These are phyloP conservation scores for Rhodotorula sp. DNA, from an alignment of 1,284 basidiomycete genomes.

Conservation along the genomic window DNA sequence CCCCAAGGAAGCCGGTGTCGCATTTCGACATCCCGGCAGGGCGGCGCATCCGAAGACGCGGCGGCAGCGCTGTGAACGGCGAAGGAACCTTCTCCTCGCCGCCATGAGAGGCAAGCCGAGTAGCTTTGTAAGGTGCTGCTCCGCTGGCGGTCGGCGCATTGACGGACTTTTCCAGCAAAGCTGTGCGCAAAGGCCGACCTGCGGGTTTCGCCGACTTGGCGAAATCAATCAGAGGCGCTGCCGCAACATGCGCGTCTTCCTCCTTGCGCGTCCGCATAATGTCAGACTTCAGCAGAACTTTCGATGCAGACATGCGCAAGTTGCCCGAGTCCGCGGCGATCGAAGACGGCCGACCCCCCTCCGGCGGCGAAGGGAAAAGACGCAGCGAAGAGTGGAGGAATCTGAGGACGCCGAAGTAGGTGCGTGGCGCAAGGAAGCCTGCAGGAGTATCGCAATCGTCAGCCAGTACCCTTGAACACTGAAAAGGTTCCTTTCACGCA, in stretches of 20 bases:
- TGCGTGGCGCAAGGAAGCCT: constrained; percentile 27
- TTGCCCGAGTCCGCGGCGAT: constrained; percentile 9
- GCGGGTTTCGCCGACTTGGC: background rate
- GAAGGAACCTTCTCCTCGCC: constrained; percentile 9
- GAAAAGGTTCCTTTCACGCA: background rate
- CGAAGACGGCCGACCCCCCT: background rate
- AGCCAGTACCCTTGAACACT: background rate
- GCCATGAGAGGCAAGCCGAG: constrained; percentile 1
- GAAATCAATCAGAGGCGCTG: background rate
- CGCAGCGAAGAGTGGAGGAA: constrained; percentile 31
- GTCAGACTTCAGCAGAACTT: too few species aligned
- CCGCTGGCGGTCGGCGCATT: background rate
- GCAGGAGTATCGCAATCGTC: background rate
- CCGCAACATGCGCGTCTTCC: background rate
- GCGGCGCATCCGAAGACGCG: constrained; percentile 22
- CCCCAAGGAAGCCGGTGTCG: constrained; percentile 22
- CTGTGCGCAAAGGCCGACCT: too few species aligned
- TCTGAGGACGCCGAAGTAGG: constrained; percentile 26
- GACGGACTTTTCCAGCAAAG: background rate
- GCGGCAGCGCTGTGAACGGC: constrained; percentile 38
- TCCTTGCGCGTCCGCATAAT: background rate
- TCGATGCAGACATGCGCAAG: constrained; percentile 13
- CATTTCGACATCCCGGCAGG: background rate
- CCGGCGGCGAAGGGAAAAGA: constrained; percentile 20
- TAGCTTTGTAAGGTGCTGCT: constrained; percentile 18